phyloP scores from a whole-genome alignment of 805 yeast genomes.

The Saccharomycopsis sp. region DNA sequence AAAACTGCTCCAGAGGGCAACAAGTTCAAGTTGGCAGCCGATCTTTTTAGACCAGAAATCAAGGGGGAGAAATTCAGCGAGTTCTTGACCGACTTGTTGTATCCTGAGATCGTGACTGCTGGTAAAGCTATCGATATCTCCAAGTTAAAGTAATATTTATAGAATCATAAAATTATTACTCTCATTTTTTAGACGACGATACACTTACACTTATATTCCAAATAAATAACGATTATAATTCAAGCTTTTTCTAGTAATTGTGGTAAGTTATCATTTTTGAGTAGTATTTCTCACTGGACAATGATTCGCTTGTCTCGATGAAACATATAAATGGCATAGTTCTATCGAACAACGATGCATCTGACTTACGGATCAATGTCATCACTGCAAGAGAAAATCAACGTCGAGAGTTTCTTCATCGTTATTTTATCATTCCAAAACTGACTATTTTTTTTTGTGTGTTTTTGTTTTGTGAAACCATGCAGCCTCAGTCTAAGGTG shows the following conservation, averaged over 20 bases:
- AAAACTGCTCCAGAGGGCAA: constrained; percentile 48
- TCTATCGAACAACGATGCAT: too few relatives aligned
- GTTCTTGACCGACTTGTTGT: constrained; percentile 68
- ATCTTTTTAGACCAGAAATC: constrained; percentile 65
- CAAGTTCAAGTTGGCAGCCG: constrained; percentile 63
- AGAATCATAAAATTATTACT: background rate
- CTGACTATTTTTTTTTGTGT: too few relatives aligned
- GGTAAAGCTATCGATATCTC: constrained; percentile 29
- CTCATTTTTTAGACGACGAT: background rate
- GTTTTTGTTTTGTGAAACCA: too few relatives aligned
- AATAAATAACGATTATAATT: background rate
- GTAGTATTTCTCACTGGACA: too few relatives aligned
- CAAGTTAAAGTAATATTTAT: constrained; percentile 24
- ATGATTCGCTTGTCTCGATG: too few relatives aligned
- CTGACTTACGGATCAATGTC: too few relatives aligned
- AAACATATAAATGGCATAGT: too few relatives aligned
- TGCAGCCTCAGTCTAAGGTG: too few relatives aligned
- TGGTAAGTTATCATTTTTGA: too few relatives aligned
- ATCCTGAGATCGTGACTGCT: constrained; percentile 60
- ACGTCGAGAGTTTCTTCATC: too few relatives aligned
- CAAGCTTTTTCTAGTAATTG: background rate
- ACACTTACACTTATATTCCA: background rate
- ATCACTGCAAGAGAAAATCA: too few relatives aligned
- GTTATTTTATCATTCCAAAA: too few relatives aligned
- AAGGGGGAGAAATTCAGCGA: constrained; percentile 68